Conservation (phyloP, 192 early-diverging fungal genomes). For the Entomortierella beljakovae region DNA sequence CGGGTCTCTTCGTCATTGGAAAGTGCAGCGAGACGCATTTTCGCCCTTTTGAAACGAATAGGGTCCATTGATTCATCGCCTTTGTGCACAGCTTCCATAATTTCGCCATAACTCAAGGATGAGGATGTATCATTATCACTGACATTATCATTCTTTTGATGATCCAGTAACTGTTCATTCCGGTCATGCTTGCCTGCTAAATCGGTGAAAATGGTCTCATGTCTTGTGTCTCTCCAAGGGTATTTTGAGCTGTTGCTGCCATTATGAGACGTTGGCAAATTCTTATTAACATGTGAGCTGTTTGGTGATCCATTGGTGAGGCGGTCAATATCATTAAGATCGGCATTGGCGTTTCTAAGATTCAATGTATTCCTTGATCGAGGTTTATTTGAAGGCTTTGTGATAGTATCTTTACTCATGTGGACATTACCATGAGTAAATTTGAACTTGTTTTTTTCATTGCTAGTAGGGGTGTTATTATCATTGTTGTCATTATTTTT, state of each 20-base stretch:
- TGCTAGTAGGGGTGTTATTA: conserved; percentile 23
- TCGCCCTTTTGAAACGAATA: conserved; percentile 20
- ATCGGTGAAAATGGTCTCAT: conserved; percentile 34
- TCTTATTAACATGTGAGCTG: conserved; percentile 9
- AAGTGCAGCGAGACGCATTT: conserved; percentile 18
- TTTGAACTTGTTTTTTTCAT: conserved; percentile 9
- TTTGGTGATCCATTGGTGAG: conserved; percentile 4
- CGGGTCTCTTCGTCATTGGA: conserved; percentile 1
- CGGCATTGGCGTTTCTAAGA: not conserved
- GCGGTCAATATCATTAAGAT: not conserved
- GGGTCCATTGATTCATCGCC: conserved; percentile 19
- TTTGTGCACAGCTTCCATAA: conserved; percentile 26
- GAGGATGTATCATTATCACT: conserved; percentile 12
- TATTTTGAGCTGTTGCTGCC: conserved; percentile 12
- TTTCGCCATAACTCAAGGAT: conserved; percentile 27
- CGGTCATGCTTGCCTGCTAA: conserved; percentile 12
- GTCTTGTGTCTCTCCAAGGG: conserved; percentile 40
- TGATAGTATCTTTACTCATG: conserved; percentile 16
- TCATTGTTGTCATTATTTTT: conserved; percentile 40
- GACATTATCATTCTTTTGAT: not conserved
- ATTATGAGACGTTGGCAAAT: conserved; percentile 3
- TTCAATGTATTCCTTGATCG: not conserved
- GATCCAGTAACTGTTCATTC: conserved; percentile 11
- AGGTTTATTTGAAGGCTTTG: not conserved
- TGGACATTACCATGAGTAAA: conserved; percentile 26